Evolutionary conservation across 768 basidiomycete species (phyloP).

Genomic region (Daedaleopsis nitida): DNA sequence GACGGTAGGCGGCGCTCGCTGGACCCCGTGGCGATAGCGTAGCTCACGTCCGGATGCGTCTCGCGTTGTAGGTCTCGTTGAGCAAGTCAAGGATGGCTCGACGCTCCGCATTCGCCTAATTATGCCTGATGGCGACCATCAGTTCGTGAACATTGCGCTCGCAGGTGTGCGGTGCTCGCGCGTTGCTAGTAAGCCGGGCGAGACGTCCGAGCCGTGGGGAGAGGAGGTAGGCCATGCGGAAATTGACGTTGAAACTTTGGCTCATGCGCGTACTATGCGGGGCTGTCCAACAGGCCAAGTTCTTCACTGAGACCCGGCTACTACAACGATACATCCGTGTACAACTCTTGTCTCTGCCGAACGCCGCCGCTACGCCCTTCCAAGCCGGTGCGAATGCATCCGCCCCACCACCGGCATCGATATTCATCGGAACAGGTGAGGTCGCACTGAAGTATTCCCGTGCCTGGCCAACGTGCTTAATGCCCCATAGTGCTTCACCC

Average conservation of each 20-base stretch:
- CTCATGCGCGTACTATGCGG: neutral
- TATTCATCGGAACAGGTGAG: conserved; percentile 87
- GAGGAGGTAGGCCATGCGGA: conserved; percentile 70
- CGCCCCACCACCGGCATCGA: conserved; percentile 68
- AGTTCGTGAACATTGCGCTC: conserved; percentile 82
- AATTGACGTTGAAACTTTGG: conserved; percentile 1
- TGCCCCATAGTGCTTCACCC: conserved; percentile 72
- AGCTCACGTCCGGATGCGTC: conserved; percentile 4
- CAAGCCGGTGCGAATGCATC: conserved; percentile 55
- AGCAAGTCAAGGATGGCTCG: conserved; percentile 91
- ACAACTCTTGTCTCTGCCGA: conserved; percentile 79
- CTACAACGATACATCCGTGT: conserved; percentile 80
- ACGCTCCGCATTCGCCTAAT: conserved; percentile 87
- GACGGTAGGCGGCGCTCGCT: conserved; percentile 57
- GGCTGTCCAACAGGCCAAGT: conserved; percentile 65
- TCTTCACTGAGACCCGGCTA: conserved; percentile 88
- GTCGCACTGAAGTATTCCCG: too few species aligned
- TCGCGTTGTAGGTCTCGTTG: conserved; percentile 71
- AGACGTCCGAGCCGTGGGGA: conserved; percentile 78
- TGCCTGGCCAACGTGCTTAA: neutral
- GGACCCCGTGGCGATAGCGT: neutral
- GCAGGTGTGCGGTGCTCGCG: conserved; percentile 82
- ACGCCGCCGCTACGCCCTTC: conserved; percentile 78
- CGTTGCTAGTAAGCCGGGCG: conserved; percentile 69
- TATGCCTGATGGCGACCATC: conserved; percentile 88